Evolutionary conservation across 1,139 yeast genomes (phyloP).

Genomic region (Candida sanyaensis): DNA sequence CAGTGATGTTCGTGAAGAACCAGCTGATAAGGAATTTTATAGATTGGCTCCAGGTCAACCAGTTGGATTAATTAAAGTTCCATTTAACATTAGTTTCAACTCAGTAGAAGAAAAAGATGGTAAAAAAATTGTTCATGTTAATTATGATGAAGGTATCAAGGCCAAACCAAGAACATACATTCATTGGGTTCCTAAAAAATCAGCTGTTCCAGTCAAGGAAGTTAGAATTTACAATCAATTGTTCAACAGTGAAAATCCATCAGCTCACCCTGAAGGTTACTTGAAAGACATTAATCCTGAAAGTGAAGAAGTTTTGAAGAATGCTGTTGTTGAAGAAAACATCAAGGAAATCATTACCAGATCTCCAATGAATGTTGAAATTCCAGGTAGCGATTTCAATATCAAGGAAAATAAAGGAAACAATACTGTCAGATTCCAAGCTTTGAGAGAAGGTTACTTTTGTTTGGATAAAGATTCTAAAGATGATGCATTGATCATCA

Average conservation of each 20-base stretch:
- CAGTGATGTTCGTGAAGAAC: constrained; percentile 51
- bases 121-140: constrained; percentile 67
- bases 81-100: constrained; percentile 76
- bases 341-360: constrained; percentile 65
- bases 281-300: constrained; percentile 79
- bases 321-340: constrained; percentile 79
- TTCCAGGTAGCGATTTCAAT: constrained; percentile 67
- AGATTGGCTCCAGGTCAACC: constrained; percentile 93
- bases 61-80: constrained; percentile 94
- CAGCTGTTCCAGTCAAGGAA: constrained; percentile 60
- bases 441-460: constrained; percentile 95
- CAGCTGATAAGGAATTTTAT: constrained; percentile 58
- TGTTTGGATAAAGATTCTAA: constrained; percentile 82
- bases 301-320: constrained; percentile 66
- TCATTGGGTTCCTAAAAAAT: constrained; percentile 90
- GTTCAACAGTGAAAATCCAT: constrained; percentile 90
- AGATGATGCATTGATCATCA: constrained; percentile 65
- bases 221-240: constrained; percentile 86
- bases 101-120: constrained; percentile 70
- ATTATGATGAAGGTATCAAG: constrained; percentile 64
- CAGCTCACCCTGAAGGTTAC: constrained; percentile 84
- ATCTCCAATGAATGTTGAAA: constrained; percentile 77
- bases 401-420: constrained; percentile 63
- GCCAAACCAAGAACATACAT: constrained; percentile 91
- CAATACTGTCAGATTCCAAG: constrained; percentile 96